Conservation (phyloP, 2,329 filamentous ascomycete species). For the Decorospora gaudefroyi region DNA sequence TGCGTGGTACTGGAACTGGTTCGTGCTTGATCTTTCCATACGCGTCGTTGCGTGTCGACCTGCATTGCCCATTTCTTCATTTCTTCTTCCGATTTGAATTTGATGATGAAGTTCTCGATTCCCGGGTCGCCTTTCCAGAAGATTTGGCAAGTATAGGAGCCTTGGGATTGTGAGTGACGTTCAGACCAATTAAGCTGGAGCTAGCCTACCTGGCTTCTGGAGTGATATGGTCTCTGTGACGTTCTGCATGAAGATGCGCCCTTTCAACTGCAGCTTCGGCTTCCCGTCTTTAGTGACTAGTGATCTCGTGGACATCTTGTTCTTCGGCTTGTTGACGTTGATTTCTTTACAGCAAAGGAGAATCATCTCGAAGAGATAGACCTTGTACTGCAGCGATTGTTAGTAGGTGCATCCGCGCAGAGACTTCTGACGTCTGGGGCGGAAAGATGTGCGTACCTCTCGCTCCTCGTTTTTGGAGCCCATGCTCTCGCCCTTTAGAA, state of each 20-base stretch:
- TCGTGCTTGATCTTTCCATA: slow-evolving; percentile 58
- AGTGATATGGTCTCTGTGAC: slow-evolving; percentile 92
- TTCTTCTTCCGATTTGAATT: slow-evolving; percentile 85
- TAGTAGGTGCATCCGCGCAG: slow-evolving; percentile 4
- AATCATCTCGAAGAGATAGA: slow-evolving; percentile 95
- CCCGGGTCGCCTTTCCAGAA: slow-evolving; percentile 98
- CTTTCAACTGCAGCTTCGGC: slow-evolving; percentile 82
- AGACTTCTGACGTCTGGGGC: too few relatives aligned
- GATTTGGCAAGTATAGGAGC: slow-evolving; percentile 93
- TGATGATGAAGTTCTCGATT: slow-evolving; percentile 94
- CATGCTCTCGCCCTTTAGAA: slow-evolving; percentile 78
- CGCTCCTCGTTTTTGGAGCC: slow-evolving; percentile 81
- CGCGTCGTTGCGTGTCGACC: slow-evolving; percentile 72
- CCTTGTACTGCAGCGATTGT: slow-evolving; percentile 78
- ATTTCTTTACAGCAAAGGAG: slow-evolving; percentile 96
- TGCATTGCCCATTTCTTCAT: slow-evolving; percentile 91
- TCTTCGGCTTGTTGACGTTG: slow-evolving; percentile 78
- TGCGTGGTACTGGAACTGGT: slow-evolving; percentile 52
- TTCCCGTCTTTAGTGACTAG: slow-evolving; percentile 74
- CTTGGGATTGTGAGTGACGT: slow-evolving; percentile 52
- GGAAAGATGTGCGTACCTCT: slow-evolving; percentile 66
- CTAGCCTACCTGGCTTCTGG: slow-evolving; percentile 76
- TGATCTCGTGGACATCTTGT: slow-evolving; percentile 70
- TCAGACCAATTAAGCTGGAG: not conserved
- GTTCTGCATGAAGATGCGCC: slow-evolving; percentile 98